Conservation (phyloP, 2,329 filamentous ascomycete species). For the Boeremia lycopersici region DNA sequence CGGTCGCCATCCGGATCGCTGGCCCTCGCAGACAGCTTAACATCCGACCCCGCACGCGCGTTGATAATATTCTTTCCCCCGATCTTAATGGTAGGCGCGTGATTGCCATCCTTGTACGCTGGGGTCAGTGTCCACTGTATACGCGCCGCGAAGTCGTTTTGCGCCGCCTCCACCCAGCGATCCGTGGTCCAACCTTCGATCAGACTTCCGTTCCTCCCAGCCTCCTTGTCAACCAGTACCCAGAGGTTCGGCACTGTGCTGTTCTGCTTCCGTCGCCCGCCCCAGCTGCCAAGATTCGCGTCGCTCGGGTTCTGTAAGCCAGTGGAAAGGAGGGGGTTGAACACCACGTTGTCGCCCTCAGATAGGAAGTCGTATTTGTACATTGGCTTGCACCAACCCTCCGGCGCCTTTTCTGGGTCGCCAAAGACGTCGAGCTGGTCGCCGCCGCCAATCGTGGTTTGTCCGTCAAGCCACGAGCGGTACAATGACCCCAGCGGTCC, state of each 20-base stretch:
- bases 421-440: constrained; percentile 45
- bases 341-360: constrained; percentile 25
- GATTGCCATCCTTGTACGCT: background rate
- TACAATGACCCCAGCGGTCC: constrained; percentile 47
- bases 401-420: constrained; percentile 46
- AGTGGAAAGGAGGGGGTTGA: constrained; percentile 9
- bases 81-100: background rate
- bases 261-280: background rate
- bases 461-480: constrained; percentile 53
- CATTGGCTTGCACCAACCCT: constrained; percentile 19
- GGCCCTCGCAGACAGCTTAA: background rate
- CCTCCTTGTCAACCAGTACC: background rate
- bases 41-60: background rate
- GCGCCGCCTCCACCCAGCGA: constrained; percentile 54
- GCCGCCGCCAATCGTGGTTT: constrained; percentile 49
- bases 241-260: background rate
- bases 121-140: constrained; percentile 39
- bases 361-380: constrained; percentile 13
- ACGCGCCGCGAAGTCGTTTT: constrained; percentile 51
- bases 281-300: background rate
- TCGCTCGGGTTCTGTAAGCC: constrained; percentile 30
- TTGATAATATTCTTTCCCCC: background rate
- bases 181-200: constrained; percentile 40
- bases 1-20: constrained; percentile 1
- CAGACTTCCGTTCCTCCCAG: background rate